Conservation (phyloP, 192 early-diverging fungal species). For the Globomyces pollinis-pini region DNA sequence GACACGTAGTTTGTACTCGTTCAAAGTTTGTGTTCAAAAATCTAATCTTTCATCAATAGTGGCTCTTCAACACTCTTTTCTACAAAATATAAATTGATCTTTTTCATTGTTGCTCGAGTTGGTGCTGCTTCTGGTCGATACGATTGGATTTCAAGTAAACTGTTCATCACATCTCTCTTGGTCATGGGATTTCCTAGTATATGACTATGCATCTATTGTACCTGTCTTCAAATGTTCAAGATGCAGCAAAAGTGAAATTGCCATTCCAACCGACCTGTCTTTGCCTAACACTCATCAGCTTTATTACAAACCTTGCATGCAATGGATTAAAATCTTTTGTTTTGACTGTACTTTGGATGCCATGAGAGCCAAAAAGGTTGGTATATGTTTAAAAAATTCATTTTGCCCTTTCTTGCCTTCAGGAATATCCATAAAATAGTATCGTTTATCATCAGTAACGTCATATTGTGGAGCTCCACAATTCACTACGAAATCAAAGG, state of each 20-base stretch:
- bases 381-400: slow-evolving; percentile 49
- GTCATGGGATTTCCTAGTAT: slow-evolving; percentile 11
- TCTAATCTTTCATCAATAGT: too few species aligned
- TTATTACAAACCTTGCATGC: too few species aligned
- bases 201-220: slow-evolving; percentile 26
- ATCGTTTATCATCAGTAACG: slow-evolving; percentile 16
- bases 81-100: slow-evolving; percentile 67
- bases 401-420: slow-evolving; percentile 85
- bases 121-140: slow-evolving; percentile 58
- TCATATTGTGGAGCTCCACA: slow-evolving; percentile 58
- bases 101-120: slow-evolving; percentile 68
- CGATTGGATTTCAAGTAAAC: slow-evolving; percentile 60
- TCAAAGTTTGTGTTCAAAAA: too few species aligned
- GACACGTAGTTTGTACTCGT: too few species aligned
- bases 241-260: slow-evolving; percentile 52
- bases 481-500: slow-evolving; percentile 76
- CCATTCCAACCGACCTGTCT: slow-evolving; percentile 74
- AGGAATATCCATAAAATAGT: slow-evolving; percentile 68
- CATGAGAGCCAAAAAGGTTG: slow-evolving; percentile 48
- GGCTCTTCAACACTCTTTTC: slow-evolving; percentile 18
- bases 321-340: slow-evolving; percentile 61
- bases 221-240: slow-evolving; percentile 42
- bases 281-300: too few species aligned
- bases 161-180: slow-evolving; percentile 58
- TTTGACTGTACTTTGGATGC: slow-evolving; percentile 20